Conservation (phyloP, 1,284 basidiomycete genomes). For the Tilletia walkeri region DNA sequence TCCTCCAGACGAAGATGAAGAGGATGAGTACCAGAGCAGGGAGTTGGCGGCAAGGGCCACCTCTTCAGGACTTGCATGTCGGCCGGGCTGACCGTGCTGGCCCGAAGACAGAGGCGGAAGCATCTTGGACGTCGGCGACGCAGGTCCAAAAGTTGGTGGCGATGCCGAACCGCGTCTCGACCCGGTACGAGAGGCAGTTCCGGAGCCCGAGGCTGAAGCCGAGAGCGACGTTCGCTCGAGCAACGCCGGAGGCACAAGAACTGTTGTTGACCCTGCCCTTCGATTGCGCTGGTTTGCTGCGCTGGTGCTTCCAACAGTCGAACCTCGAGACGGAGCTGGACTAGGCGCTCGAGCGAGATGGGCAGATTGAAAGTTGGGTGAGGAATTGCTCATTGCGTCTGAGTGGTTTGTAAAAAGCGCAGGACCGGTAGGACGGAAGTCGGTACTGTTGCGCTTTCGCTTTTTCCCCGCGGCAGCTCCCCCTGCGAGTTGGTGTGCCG, state of each 20-base stretch:
- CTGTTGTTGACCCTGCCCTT: neutral
- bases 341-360: neutral
- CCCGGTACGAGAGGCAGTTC: neutral
- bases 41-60: slow-evolving; percentile 3
- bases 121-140: neutral
- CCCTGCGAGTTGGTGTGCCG: neutral
- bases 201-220: slow-evolving; percentile 6
- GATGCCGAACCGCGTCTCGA: neutral
- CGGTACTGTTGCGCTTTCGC: neutral
- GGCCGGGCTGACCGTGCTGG: neutral
- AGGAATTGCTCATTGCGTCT: neutral
- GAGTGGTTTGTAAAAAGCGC: neutral
- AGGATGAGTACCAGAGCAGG: neutral
- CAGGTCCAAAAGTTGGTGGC: neutral
- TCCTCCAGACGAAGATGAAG: neutral
- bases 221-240: slow-evolving; percentile 9
- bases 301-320: slow-evolving; percentile 4
- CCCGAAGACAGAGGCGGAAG: neutral
- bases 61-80: slow-evolving; percentile 9
- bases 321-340: neutral
- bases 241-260: neutral
- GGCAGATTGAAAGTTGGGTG: neutral
- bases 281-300: neutral
- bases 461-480: neutral
- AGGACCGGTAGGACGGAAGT: neutral